Evolutionary conservation across 2,329 filamentous ascomycete species (phyloP).

Genomic region (Onygenales sp.): DNA sequence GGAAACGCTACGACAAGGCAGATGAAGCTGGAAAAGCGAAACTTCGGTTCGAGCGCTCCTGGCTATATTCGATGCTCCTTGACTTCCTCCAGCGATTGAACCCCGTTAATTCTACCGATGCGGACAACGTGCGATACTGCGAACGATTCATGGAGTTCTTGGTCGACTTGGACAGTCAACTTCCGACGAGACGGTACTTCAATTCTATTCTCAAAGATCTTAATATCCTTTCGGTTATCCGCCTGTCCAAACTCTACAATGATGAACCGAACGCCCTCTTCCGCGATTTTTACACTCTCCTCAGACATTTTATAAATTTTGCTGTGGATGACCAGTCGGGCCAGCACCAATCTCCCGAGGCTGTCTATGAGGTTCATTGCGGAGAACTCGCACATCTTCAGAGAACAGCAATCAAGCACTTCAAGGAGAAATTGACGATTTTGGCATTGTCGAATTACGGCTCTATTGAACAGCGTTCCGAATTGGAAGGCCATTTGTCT

Average conservation of each 20-base stretch:
- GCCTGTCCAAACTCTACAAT: constrained; percentile 67
- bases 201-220: constrained; percentile 81
- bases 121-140: constrained; percentile 68
- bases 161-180: constrained; percentile 80
- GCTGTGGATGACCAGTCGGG: constrained; percentile 87
- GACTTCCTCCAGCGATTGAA: constrained; percentile 74
- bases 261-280: constrained; percentile 66
- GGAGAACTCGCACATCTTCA: constrained; percentile 69
- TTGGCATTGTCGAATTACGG: constrained; percentile 87
- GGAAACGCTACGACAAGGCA: constrained; percentile 76
- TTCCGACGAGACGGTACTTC: constrained; percentile 88
- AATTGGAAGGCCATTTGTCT: constrained; percentile 67
- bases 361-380: constrained; percentile 75
- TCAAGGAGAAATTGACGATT: constrained; percentile 84
- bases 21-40: constrained; percentile 71
- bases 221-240: constrained; percentile 68
- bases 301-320: constrained; percentile 81
- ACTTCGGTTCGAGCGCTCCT: constrained; percentile 82
- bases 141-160: constrained; percentile 90
- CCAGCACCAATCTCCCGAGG: constrained; percentile 58
- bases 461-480: constrained; percentile 68
- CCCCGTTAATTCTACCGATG: constrained; percentile 27
- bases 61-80: constrained; percentile 78
- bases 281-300: constrained; percentile 68
- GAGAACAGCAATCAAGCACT: constrained; percentile 65